phyloP scores from a whole-genome alignment of 768 basidiomycete genomes.

The Serendipita sp. region DNA sequence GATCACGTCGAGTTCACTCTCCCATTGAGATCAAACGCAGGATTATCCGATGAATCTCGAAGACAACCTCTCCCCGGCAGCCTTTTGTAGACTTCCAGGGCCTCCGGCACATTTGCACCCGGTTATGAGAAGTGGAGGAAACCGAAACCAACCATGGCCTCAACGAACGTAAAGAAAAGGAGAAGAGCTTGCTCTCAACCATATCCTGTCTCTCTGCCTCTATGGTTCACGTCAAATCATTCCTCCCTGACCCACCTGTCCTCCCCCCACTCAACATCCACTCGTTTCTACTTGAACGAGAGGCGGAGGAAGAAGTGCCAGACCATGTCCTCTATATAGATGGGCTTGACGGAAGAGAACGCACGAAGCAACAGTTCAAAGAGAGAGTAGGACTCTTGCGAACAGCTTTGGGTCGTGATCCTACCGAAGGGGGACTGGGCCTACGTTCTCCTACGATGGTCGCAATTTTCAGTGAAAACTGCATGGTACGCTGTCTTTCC shows the following conservation, averaged over 20 bases:
- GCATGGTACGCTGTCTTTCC: conserved; percentile 32
- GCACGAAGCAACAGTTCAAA: conserved; percentile 34
- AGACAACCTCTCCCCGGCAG: too few species aligned
- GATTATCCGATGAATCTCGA: too few species aligned
- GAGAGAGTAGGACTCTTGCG: conserved; percentile 38
- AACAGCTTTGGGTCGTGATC: conserved; percentile 35
- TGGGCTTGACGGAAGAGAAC: conserved; percentile 30
- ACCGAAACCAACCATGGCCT: too few species aligned
- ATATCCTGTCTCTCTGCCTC: not conserved
- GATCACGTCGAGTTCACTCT: too few species aligned
- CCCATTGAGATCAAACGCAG: too few species aligned
- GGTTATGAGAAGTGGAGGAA: too few species aligned
- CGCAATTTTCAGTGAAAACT: conserved; percentile 58
- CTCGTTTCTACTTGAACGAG: conserved; percentile 32
- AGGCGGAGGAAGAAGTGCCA: conserved; percentile 30
- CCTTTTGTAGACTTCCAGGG: too few species aligned
- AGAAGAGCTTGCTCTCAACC: too few species aligned
- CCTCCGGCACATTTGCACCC: too few species aligned
- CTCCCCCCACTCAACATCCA: conserved; percentile 39
- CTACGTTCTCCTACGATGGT: conserved; percentile 37
- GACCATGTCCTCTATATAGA: conserved; percentile 46
- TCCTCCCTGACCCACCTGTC: conserved; percentile 36
- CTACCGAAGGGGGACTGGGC: conserved; percentile 39
- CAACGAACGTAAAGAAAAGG: too few species aligned
- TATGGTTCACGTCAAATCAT: conserved; percentile 38